Base-by-base conservation (phyloP, 2,329 filamentous ascomycete species). In the Podosphaera aphanis region DNA sequence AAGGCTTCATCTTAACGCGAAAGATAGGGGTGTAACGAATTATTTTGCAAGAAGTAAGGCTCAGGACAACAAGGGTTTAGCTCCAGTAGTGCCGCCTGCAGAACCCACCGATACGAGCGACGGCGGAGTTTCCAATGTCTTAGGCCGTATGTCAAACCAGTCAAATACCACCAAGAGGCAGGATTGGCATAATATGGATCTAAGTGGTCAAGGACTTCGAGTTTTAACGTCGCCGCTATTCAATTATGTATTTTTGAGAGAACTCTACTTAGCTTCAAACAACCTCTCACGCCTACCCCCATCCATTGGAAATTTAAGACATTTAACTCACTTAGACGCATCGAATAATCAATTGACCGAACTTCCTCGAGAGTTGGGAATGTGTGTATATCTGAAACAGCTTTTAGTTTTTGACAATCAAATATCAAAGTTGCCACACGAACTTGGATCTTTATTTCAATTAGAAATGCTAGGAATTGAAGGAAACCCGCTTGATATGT, bases 221-320 rank as follows among this genome's bases (percentile, higher is more conserved):
- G 82, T 84, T 48, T 68, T 98, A 27, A 77, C 85, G 1, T 66
- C 73, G 7, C 74, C 80, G 39, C 68, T 98, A 27, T 95, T 95
- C 65, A 70, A 73, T 53, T 98, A 95, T 63, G 71, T 71, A 39
- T 95, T 98, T 61, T 67, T 98, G 47, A 82, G 82, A 53, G 88
- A 92, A 62, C 73, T 98, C 25, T 94, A 93, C 61, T 75, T 98
- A 50, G 85, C 85, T 55, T 88, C 85, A 53, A 98, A 98, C 68
- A 86, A 85, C 60, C 71, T 98, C 48, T 76, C 76, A 23, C 69
- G 71, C 40, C 66, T 98, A n/a, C 85, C 88, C 11, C 66, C 80
- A 33, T 70, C 77, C 19, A 84, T 98, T 59, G 86, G 90, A 35
- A 73, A 79, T 55, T 68, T 98, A 52, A 77, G 86, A 51, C 79